Evolutionary conservation across 2,329 filamentous ascomycete genomes (phyloP).

Genomic region (Talaromyces atroroseus): DNA sequence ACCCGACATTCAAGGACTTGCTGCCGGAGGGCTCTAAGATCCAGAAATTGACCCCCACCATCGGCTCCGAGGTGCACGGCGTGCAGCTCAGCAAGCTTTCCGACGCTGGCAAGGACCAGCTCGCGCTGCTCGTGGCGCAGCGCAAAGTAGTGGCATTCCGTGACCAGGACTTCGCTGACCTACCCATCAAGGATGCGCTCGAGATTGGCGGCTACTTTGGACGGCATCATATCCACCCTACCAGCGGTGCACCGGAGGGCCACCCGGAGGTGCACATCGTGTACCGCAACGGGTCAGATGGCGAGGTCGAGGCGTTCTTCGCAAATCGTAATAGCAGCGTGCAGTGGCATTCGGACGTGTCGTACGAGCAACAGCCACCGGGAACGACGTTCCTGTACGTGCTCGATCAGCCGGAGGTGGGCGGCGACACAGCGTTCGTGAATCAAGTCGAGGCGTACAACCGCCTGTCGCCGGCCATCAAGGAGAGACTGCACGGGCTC

Average conservation of each 20-base stretch:
- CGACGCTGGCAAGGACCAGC: constrained; percentile 46
- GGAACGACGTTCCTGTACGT: constrained; percentile 25
- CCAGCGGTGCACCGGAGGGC: constrained; percentile 10
- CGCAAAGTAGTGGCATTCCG: constrained; percentile 18
- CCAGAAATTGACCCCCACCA: constrained; percentile 21
- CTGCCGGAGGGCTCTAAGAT: constrained; percentile 23
- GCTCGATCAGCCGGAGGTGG: constrained; percentile 20
- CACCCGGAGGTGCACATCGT: constrained; percentile 10
- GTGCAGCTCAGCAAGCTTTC: constrained; percentile 46
- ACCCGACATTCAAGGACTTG: constrained; percentile 40
- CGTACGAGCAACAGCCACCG: constrained; percentile 26
- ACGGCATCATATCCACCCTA: constrained; percentile 19
- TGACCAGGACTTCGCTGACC: constrained; percentile 18
- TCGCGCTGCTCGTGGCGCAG: constrained; percentile 41
- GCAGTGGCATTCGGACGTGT: constrained; percentile 23
- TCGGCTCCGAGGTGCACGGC: constrained; percentile 48
- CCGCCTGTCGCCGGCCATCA: constrained; percentile 22
- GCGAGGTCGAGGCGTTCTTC: constrained; percentile 10
- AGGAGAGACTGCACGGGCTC: constrained; percentile 26
- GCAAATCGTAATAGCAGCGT: constrained; percentile 26
- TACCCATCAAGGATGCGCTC: constrained; percentile 16
- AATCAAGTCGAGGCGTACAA: constrained; percentile 26
- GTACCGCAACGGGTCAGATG: constrained; percentile 7
- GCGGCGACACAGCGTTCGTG: constrained; percentile 28
- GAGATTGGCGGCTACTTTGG: constrained; percentile 26